Evolutionary conservation across 2,329 filamentous ascomycete genomes (phyloP).

Genomic region (Diaporthe eres): DNA sequence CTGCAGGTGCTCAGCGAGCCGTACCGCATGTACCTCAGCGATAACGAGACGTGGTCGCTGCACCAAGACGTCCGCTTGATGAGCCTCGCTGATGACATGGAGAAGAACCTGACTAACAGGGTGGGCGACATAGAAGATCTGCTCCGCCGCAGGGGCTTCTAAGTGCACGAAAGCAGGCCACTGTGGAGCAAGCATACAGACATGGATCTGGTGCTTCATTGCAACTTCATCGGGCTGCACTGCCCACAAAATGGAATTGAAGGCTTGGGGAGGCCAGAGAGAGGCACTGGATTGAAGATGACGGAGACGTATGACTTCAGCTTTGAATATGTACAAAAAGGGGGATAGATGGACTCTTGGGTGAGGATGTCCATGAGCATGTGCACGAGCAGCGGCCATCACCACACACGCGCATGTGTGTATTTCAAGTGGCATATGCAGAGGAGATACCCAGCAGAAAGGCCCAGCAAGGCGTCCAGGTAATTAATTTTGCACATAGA

Average conservation of each 20-base stretch:
- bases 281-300: neutral
- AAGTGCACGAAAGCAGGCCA: neutral
- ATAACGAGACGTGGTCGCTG: slow-evolving; percentile 35
- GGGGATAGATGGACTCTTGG: neutral
- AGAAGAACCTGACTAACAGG: slow-evolving; percentile 34
- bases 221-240: neutral
- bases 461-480: slow-evolving; percentile 33
- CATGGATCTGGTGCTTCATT: neutral
- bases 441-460: slow-evolving; percentile 25
- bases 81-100: slow-evolving; percentile 55
- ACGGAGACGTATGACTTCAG: neutral
- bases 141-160: slow-evolving; percentile 27
- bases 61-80: slow-evolving; percentile 36
- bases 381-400: neutral
- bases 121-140: slow-evolving; percentile 29
- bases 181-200: neutral
- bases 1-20: slow-evolving; percentile 38
- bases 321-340: slow-evolving; percentile 17
- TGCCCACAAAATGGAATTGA: neutral
- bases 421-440: neutral
- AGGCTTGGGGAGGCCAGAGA: neutral
- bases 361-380: slow-evolving; percentile 8
- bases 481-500: neutral
- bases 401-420: neutral
- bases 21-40: slow-evolving; percentile 33